Conservation (phyloP, 192 early-diverging fungal species). For the Hyaloraphidium curvatum region DNA sequence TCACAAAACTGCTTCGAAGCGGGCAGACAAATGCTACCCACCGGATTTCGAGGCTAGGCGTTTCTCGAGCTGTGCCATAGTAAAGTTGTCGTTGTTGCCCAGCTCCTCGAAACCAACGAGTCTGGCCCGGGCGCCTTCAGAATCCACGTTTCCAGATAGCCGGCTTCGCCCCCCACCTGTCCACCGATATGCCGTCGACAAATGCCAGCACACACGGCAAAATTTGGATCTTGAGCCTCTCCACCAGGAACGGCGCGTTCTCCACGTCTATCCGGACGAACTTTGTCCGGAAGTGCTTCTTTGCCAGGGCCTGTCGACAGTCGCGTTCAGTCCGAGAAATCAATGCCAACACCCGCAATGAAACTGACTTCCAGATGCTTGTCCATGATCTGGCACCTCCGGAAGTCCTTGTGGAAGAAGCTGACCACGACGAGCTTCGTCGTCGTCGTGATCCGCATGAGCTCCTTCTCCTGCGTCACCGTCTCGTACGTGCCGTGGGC, state of each 20-base stretch:
- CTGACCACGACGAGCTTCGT: conserved; percentile 57
- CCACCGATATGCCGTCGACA: conserved; percentile 49
- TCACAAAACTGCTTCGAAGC: no score
- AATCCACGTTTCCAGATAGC: background rate
- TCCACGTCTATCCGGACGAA: conserved; percentile 80
- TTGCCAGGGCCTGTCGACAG: conserved; percentile 30
- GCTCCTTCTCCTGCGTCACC: conserved; percentile 58
- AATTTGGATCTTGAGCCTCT: conserved; percentile 65
- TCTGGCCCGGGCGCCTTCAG: conserved; percentile 15
- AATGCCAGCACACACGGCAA: conserved; percentile 76
- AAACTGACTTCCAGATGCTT: conserved; percentile 49
- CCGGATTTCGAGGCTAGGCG: conserved; percentile 34
- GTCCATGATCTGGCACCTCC: conserved; percentile 83
- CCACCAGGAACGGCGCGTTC: conserved; percentile 75
- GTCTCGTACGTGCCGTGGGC: conserved; percentile 61
- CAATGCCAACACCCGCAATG: background rate
- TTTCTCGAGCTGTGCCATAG: conserved; percentile 52
- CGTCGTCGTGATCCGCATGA: conserved; percentile 57
- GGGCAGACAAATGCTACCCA: no score
- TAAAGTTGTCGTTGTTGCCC: conserved; percentile 69
- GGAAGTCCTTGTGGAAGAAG: conserved; percentile 85
- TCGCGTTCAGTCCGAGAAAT: background rate
- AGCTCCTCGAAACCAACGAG: conserved; percentile 87
- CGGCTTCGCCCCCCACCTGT: conserved; percentile 24
- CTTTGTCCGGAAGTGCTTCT: conserved; percentile 60